These are phyloP conservation scores for Haberlea rhodopensis DNA, from an alignment of 257 asterid genomes.

Conservation along the genomic window DNA sequence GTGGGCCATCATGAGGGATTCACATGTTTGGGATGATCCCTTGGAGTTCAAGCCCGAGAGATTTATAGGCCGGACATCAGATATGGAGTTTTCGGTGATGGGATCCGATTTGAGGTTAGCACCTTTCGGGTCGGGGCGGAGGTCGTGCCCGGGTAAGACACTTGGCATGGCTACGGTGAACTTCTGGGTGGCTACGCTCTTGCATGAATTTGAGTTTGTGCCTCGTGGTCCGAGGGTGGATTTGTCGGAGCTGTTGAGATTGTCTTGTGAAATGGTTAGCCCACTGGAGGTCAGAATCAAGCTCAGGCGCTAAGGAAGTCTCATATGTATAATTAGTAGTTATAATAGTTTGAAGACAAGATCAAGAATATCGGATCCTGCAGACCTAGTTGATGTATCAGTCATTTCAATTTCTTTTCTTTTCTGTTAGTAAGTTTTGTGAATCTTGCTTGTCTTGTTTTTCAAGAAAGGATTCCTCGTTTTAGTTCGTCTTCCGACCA, in stretches of 20 bases:
- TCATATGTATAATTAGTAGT: neutral
- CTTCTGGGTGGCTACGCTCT: conserved; percentile 64
- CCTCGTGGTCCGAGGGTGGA: conserved; percentile 24
- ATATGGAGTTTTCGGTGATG: conserved; percentile 31
- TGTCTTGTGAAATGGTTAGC: conserved; percentile 72
- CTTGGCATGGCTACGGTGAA: conserved; percentile 59
- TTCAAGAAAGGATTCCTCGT: too few relatives aligned
- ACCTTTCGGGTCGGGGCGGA: conserved; percentile 81
- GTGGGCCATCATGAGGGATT: conserved; percentile 89
- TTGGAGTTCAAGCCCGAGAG: conserved; percentile 58
- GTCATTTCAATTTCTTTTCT: neutral
- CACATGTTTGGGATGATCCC: conserved; percentile 56
- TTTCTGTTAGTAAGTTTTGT: neutral
- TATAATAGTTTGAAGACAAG: too few relatives aligned
- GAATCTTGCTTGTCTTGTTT: neutral
- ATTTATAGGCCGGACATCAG: conserved; percentile 26
- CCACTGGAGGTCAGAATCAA: conserved; percentile 51
- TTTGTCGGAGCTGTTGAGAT: conserved; percentile 46
- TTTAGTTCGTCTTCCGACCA: too few relatives aligned
- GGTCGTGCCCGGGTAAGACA: conserved; percentile 76
- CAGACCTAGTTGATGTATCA: neutral
- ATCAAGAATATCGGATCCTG: neutral
- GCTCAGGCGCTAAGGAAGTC: conserved; percentile 31
- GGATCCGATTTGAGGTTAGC: conserved; percentile 80
- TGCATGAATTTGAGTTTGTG: conserved; percentile 51